phyloP scores from a whole-genome alignment of 768 basidiomycete genomes.

The Pisolithus tinctorius region DNA sequence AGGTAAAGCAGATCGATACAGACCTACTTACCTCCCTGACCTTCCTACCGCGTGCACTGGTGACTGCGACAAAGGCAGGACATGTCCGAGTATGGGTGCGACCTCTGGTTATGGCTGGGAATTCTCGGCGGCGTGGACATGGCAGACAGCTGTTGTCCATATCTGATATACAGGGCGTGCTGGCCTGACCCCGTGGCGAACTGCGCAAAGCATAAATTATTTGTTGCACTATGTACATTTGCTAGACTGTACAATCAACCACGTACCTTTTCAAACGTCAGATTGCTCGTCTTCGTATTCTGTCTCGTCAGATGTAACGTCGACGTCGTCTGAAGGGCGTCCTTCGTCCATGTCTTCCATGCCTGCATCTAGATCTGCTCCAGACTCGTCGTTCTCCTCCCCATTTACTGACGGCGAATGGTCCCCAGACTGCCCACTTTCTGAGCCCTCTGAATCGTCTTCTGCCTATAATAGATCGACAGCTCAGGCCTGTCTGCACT shows the following conservation, averaged over 20 bases:
- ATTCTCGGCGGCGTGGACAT: conserved; percentile 21
- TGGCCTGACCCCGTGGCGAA: conserved; percentile 5
- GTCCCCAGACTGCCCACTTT: conserved; percentile 26
- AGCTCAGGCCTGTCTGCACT: neutral
- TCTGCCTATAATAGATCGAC: conserved; percentile 21
- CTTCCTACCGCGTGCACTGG: conserved; percentile 71
- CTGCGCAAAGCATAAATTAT: conserved; percentile 4
- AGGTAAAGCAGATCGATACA: conserved; percentile 78
- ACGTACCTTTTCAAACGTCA: conserved; percentile 3
- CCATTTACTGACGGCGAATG: conserved; percentile 25
- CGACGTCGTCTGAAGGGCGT: conserved; percentile 36
- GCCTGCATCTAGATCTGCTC: conserved; percentile 31
- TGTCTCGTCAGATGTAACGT: conserved; percentile 37
- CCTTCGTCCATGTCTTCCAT: conserved; percentile 37
- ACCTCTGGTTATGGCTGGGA: conserved; percentile 44
- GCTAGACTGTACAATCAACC: conserved; percentile 4
- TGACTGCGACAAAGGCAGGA: conserved; percentile 75
- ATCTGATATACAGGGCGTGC: conserved; percentile 24
- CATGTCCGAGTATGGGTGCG: conserved; percentile 82
- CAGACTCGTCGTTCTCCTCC: conserved; percentile 37
- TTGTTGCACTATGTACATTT: conserved; percentile 8
- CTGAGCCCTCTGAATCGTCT: conserved; percentile 28
- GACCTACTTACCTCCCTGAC: conserved; percentile 70
- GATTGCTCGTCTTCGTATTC: conserved; percentile 46
- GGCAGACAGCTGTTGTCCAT: conserved; percentile 24